Conservation (phyloP, 2,329 filamentous ascomycete species). For the Trichoderma sp. region DNA sequence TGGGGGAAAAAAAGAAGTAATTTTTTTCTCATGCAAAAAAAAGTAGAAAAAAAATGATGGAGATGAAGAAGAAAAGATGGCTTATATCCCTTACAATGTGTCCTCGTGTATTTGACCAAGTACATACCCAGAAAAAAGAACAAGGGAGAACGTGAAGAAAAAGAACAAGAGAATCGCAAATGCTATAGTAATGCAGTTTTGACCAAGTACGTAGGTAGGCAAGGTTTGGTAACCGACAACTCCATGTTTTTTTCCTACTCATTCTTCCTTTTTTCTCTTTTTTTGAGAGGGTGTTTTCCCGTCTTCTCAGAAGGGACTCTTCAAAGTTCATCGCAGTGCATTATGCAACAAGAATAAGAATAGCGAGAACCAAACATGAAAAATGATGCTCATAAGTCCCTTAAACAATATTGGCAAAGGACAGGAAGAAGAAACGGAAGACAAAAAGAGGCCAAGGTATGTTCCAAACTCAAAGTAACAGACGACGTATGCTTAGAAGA, state of each 20-base stretch:
- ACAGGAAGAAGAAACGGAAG: neutral
- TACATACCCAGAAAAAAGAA: neutral
- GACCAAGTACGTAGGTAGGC: neutral
- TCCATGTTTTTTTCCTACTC: neutral
- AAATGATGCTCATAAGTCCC: neutral
- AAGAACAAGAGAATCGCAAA: neutral
- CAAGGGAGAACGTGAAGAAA: neutral
- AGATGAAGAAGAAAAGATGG: neutral
- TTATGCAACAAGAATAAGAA: neutral
- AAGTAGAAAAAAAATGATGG: neutral
- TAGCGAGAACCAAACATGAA: neutral
- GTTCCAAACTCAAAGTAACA: neutral
- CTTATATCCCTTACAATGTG: neutral
- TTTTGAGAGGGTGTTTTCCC: neutral
- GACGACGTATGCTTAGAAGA: neutral
- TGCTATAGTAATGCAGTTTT: constrained; percentile 1
- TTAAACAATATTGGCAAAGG: neutral
- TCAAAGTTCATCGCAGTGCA: neutral
- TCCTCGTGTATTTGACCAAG: neutral
- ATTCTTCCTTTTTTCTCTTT: neutral
- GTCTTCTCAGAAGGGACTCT: neutral
- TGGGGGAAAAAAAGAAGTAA: neutral
- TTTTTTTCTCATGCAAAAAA: neutral
- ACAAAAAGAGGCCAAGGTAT: neutral
- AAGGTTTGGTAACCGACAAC: neutral